Evolutionary conservation across 129 eudicot species (phyloP).

Genomic region (Pseudognaphalium luteoalbum): DNA sequence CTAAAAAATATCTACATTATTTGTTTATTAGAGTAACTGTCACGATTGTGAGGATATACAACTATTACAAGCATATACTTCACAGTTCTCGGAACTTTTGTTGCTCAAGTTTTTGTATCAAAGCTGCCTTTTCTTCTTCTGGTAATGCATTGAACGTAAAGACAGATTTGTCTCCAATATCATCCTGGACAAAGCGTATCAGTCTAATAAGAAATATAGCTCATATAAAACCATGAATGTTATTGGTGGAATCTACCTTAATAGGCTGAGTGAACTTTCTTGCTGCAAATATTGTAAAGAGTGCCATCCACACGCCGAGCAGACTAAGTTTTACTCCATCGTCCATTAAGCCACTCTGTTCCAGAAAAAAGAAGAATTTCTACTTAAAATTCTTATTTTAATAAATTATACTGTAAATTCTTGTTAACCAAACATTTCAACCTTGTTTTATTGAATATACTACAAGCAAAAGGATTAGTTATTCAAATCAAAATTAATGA

Average conservation of each 20-base stretch:
- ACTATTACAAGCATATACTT: neutral
- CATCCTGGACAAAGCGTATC: constrained; percentile 58
- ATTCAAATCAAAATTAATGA: too few species aligned
- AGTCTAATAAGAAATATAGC: constrained; percentile 12
- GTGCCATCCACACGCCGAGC: constrained; percentile 82
- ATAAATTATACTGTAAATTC: neutral
- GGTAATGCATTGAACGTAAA: constrained; percentile 75
- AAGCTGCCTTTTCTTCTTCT: constrained; percentile 65
- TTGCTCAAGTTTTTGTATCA: constrained; percentile 66
- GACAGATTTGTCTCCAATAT: constrained; percentile 96
- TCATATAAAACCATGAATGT: neutral
- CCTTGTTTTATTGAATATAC: neutral
- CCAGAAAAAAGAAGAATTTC: neutral
- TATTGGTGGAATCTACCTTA: constrained; percentile 49
- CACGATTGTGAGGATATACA: neutral
- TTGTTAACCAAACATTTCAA: neutral
- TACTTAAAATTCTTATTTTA: neutral
- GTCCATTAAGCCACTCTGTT: constrained; percentile 83
- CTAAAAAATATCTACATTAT: neutral
- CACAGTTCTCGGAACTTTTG: constrained; percentile 24
- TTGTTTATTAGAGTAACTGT: too few species aligned
- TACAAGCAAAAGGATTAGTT: neutral
- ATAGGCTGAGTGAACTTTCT: constrained; percentile 92
- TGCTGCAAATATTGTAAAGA: constrained; percentile 76
- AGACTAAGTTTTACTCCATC: constrained; percentile 61